Percentiles rank a stretch among this genome's conserved stretches.
These are phyloP conservation scores for Metarhizium sp. DNA, from an alignment of 2,329 filamentous ascomycete species.

Conservation along the genomic window DNA sequence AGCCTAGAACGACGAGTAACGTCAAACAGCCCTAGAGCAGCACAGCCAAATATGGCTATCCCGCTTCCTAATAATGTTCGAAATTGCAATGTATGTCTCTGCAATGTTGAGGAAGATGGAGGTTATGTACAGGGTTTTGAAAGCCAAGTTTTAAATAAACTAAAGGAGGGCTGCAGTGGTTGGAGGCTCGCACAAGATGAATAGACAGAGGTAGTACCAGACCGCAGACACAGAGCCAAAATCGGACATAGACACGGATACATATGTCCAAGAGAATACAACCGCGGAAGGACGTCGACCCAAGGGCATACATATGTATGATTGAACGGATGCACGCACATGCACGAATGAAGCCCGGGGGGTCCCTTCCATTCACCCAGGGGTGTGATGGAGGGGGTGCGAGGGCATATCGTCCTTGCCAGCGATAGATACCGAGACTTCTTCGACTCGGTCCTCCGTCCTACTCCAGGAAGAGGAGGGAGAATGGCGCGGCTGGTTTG, in stretches of 20 bases:
- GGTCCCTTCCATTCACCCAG: constrained; percentile 1
- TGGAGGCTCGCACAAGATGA: not conserved
- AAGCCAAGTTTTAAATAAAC: not conserved
- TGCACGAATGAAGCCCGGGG: constrained; percentile 1
- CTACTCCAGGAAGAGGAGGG: not conserved
- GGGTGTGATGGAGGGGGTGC: constrained; percentile 5
- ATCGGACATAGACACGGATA: constrained; percentile 4
- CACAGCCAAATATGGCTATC: not conserved
- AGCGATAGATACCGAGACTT: constrained; percentile 2
- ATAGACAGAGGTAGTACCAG: constrained; percentile 3
- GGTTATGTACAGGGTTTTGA: not conserved
- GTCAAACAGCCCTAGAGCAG: not conserved
- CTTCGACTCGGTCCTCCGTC: not conserved
- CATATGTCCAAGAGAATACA: constrained; percentile 1
- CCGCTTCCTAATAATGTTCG: not conserved
- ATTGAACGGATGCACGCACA: constrained; percentile 2
- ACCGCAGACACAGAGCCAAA: not conserved
- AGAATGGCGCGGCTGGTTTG: constrained; percentile 3
- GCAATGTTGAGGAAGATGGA: not conserved
- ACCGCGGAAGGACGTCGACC: constrained; percentile 2
- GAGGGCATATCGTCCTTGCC: not conserved
- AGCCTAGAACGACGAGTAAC: not conserved
- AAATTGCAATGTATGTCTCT: not conserved
- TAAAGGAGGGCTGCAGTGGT: not conserved
- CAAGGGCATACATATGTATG: constrained; percentile 4